phyloP scores from a whole-genome alignment of 129 eudicot genomes.

The Arctium lappa region DNA sequence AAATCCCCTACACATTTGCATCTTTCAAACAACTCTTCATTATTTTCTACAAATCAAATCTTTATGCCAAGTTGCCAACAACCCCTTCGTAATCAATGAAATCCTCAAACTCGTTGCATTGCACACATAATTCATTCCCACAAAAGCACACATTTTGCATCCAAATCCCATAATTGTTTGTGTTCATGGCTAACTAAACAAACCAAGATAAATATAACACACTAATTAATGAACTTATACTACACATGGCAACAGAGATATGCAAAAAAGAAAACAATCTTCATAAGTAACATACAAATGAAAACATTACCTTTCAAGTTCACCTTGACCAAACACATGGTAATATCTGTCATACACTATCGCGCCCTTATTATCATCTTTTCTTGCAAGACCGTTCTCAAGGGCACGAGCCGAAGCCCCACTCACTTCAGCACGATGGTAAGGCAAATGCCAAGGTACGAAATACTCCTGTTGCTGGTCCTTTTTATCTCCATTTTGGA shows the following conservation, averaged over 20 bases:
- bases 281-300: not conserved
- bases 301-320: constrained; percentile 80
- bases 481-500: constrained; percentile 5
- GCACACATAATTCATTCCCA: not conserved
- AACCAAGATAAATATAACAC: not conserved
- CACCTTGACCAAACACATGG: constrained; percentile 96
- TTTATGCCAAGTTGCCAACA: not conserved
- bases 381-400: constrained; percentile 77
- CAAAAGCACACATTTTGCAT: not conserved
- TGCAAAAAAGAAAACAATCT: not conserved
- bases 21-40: not conserved
- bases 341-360: constrained; percentile 92
- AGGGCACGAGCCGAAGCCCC: constrained; percentile 78
- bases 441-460: constrained; percentile 98
- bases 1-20: not conserved
- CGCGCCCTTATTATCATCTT: constrained; percentile 88
- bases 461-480: constrained; percentile 81
- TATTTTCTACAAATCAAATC: not conserved
- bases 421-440: constrained; percentile 90
- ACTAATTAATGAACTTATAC: not conserved
- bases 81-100: constrained; percentile 1
- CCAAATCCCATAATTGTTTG: not conserved
- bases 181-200: not conserved
- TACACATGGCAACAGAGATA: not conserved
- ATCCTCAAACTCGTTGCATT: not conserved